Percentiles rank a stretch among this genome's conserved stretches.
phyloP scores from a whole-genome alignment of 805 yeast genomes.

The Middelhovenomyces tepae region DNA sequence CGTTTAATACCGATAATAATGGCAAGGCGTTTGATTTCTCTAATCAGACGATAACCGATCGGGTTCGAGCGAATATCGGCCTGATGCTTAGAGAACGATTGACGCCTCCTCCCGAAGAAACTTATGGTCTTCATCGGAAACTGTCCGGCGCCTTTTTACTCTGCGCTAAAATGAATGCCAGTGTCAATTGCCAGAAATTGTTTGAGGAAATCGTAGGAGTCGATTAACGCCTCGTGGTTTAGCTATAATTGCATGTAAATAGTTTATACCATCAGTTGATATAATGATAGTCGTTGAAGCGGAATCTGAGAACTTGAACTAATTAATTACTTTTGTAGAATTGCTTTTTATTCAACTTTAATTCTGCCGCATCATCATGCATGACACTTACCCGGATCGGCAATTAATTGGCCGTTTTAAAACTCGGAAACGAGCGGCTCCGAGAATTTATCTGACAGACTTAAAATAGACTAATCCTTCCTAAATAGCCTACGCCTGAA shows the following conservation, averaged over 20 bases:
- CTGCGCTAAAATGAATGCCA: conserved; percentile 78
- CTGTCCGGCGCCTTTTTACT: conserved; percentile 88
- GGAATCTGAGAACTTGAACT: no score
- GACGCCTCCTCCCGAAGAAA: conserved; percentile 97
- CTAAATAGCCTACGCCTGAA: no score
- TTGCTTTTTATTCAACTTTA: no score
- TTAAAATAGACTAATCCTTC: no score
- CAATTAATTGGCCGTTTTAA: no score
- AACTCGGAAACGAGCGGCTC: no score
- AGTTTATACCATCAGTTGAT: not conserved
- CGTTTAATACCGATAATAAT: conserved; percentile 52
- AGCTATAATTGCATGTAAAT: not conserved
- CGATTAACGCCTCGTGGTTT: conserved; percentile 1
- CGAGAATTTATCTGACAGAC: no score
- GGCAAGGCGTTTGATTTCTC: conserved; percentile 54
- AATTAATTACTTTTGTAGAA: no score
- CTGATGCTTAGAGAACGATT: conserved; percentile 86
- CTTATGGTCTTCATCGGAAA: conserved; percentile 92
- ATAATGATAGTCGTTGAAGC: not conserved
- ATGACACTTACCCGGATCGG: no score
- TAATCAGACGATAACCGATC: conserved; percentile 84
- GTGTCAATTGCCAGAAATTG: conserved; percentile 69
- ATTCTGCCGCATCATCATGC: no score
- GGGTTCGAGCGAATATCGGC: conserved; percentile 81
- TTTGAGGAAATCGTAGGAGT: conserved; percentile 67